phyloP scores from a whole-genome alignment of 176 grass and related monocot genomes.

The Aegilops umbellulata region DNA sequence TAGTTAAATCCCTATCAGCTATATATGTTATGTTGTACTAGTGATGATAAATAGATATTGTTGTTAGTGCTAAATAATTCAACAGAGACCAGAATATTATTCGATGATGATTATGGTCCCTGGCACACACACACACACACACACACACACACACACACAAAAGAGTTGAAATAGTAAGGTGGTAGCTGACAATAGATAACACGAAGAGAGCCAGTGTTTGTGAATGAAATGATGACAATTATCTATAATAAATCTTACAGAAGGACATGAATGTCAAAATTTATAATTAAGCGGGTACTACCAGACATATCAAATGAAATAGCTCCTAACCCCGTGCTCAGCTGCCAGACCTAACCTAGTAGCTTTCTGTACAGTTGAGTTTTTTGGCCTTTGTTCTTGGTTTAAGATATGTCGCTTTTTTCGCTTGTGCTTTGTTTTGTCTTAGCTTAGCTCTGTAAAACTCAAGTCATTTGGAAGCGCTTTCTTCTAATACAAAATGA shows the following conservation, averaged over 20 bases:
- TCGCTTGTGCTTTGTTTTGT: background rate
- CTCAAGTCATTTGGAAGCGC: background rate
- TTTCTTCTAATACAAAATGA: background rate
- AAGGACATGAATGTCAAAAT: background rate
- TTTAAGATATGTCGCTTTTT: background rate
- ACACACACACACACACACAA: background rate
- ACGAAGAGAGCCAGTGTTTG: background rate
- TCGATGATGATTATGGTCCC: background rate
- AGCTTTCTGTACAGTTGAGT: background rate
- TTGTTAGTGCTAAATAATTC: background rate
- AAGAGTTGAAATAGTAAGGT: background rate
- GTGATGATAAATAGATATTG: background rate
- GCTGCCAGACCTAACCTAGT: background rate
- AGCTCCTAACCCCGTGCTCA: background rate
- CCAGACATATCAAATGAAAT: background rate
- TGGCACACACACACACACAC: background rate
- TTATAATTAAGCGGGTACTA: constrained; percentile 1
- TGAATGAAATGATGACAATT: constrained; percentile 3
- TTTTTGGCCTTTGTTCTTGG: background rate
- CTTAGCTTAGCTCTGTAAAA: background rate
- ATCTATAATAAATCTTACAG: background rate
- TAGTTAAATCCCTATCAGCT: background rate
- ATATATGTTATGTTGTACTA: constrained; percentile 13
- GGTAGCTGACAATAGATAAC: background rate
- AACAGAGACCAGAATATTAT: background rate